Base-by-base conservation (phyloP, 2,329 filamentous ascomycete species). In the Penicillium hesseltinei region DNA sequence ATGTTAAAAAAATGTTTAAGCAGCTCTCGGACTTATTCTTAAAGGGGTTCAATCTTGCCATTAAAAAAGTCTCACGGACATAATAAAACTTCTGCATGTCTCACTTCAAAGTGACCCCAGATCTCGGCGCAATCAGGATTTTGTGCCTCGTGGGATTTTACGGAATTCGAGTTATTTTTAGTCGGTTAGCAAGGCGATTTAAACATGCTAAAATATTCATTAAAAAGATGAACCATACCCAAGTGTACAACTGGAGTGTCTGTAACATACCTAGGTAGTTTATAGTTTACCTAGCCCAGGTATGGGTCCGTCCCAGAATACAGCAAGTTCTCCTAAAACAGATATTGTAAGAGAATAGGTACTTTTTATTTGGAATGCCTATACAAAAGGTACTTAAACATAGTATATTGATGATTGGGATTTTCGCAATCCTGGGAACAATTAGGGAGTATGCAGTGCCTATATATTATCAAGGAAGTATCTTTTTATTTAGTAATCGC, bases 71-170 rank as follows among this genome's bases (percentile, higher is more conserved):
- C 15, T 31, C 5, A 23, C 23, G 11, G n/a, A 33, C 19, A n/a
- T 23, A 21, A 46, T 21, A 15, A 47, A 31, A 27, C 40, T n/a
- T 46, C 13, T 44, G 35, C 13, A 40, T 53, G 54, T 57, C 54
- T 53, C 43, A 53, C 17, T 38, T 42, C 31, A 36, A 23, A 36
- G 35, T 53, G 35, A 39, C 27, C 33, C 35, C 36, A 47, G 27
- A 19, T 42, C 13, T 53, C 49, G 42, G 43, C 49, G n/a, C 6
- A 53, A 35, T 57, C 35, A 7, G 36, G 47, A 57, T 52, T 42
- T 19, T 45, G 53, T 31, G 23, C 31, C 46, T 51, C n/a, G 29
- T 38, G 40, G 31, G 33, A 11, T 19, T 43, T 44, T 3, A 31
- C 13, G n/a, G 5, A 43, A 29, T 29, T 13, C 3, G 0, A 10